Conservation (phyloP, 2,329 filamentous ascomycete species). For the Aspergillus sp. region DNA sequence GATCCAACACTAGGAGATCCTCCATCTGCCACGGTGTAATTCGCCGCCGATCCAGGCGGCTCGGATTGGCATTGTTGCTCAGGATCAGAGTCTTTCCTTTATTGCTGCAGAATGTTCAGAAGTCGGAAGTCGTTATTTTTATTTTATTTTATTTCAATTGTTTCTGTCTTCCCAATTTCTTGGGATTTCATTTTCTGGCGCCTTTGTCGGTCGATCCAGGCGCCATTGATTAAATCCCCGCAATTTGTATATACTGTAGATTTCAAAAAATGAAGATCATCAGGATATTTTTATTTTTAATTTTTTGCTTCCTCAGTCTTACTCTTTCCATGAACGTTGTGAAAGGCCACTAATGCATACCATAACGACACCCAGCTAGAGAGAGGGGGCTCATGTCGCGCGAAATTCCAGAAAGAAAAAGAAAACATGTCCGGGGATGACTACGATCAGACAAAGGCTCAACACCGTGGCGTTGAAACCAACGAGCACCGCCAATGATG, state of each 20-base stretch:
- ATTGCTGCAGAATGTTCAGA: slow-evolving; percentile 18
- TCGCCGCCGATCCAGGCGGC: slow-evolving; percentile 37
- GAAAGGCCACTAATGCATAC: slow-evolving; percentile 16
- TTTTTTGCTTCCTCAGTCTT: neutral
- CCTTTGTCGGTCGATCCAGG: neutral
- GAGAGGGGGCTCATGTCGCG: slow-evolving; percentile 27
- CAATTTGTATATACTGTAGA: slow-evolving; percentile 15
- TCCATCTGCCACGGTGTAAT: slow-evolving; percentile 43
- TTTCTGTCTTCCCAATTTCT: neutral
- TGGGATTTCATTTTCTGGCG: neutral
- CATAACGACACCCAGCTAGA: slow-evolving; percentile 25
- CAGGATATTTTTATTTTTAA: neutral
- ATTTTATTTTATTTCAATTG: neutral
- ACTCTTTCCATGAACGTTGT: neutral
- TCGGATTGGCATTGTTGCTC: slow-evolving; percentile 29
- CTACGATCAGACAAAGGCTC: neutral
- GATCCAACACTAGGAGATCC: slow-evolving; percentile 61
- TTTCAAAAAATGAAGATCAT: neutral
- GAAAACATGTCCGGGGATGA: slow-evolving; percentile 15
- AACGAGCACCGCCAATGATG: neutral
- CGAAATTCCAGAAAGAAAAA: slow-evolving; percentile 19
- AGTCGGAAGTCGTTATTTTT: slow-evolving; percentile 15
- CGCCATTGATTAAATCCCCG: slow-evolving; percentile 25
- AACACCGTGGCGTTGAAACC: neutral
- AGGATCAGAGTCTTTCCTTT: slow-evolving; percentile 14